A percentile compares a stretch with the other conserved stretches of the same genome.
Evolutionary conservation across 257 asterid species (phyloP).

Genomic region (Thymus mandschuricus): DNA sequence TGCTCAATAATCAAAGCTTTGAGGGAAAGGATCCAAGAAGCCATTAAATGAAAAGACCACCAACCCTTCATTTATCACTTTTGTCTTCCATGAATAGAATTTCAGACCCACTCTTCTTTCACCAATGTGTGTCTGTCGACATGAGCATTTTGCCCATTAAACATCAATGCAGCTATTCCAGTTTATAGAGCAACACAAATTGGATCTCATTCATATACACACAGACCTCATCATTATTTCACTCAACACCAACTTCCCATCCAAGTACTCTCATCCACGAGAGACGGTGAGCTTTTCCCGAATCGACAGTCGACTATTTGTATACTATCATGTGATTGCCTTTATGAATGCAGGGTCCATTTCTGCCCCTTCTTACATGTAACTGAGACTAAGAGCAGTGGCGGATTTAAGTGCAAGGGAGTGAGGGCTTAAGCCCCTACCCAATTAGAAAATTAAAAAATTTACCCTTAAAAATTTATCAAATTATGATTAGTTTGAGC

Average conservation of each 20-base stretch:
- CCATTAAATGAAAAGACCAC: slow-evolving; percentile 21
- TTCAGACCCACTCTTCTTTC: slow-evolving; percentile 7
- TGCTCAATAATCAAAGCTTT: slow-evolving; percentile 28
- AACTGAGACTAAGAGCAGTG: neutral
- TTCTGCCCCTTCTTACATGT: neutral
- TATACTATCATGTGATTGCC: neutral
- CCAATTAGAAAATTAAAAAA: too few species aligned
- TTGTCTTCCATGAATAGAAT: slow-evolving; percentile 6
- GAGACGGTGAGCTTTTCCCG: neutral
- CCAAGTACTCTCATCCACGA: neutral
- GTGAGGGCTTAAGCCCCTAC: too few species aligned
- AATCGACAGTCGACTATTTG: neutral
- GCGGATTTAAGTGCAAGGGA: too few species aligned
- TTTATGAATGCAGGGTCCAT: slow-evolving; percentile 7
- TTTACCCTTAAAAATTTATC: too few species aligned
- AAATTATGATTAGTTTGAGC: too few species aligned
- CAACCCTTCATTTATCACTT: slow-evolving; percentile 39
- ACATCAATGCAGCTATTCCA: neutral
- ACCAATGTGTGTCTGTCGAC: neutral
- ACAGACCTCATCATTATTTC: neutral
- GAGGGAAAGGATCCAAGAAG: slow-evolving; percentile 26
- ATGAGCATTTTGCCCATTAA: neutral
- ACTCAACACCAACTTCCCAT: neutral
- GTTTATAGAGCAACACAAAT: neutral
- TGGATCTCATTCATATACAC: neutral